Evolutionary conservation across 2,329 filamentous ascomycete species (phyloP).

Genomic region (Bipolaris cookei): DNA sequence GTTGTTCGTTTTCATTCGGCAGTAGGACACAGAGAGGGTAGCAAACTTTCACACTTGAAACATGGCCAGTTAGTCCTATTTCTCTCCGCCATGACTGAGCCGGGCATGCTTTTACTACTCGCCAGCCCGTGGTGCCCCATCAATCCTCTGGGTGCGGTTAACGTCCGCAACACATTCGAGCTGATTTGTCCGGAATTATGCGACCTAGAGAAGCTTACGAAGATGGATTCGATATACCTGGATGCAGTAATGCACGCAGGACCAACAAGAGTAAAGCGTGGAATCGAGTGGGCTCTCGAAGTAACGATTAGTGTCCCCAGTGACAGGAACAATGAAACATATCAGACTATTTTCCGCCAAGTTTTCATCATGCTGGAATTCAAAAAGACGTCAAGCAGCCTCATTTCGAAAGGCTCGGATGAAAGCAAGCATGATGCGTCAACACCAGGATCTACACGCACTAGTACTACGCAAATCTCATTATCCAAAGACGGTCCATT

Average conservation of each 20-base stretch:
- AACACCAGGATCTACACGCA: neutral
- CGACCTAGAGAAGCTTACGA: neutral
- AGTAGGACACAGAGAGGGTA: neutral
- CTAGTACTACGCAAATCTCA: neutral
- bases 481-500: conserved; percentile 4
- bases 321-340: neutral
- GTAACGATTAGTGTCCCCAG: neutral
- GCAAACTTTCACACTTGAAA: neutral
- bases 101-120: conserved; percentile 17
- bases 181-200: conserved; percentile 10
- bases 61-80: conserved; percentile 6
- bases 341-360: conserved; percentile 10
- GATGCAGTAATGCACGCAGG: conserved; percentile 1
- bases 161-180: conserved; percentile 15
- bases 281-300: conserved; percentile 12
- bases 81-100: conserved; percentile 12
- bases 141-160: conserved; percentile 13
- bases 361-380: conserved; percentile 15
- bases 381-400: neutral
- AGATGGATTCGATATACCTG: conserved; percentile 1
- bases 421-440: neutral
- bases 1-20: conserved; percentile 3
- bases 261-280: conserved; percentile 7
- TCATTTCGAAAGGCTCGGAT: neutral
- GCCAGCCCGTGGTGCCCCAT: conserved; percentile 9